A percentile compares a stretch with the other conserved stretches of the same genome.
Conservation (phyloP, 805 yeast genomes). For the Wickerhamomyces sydowiorum region DNA sequence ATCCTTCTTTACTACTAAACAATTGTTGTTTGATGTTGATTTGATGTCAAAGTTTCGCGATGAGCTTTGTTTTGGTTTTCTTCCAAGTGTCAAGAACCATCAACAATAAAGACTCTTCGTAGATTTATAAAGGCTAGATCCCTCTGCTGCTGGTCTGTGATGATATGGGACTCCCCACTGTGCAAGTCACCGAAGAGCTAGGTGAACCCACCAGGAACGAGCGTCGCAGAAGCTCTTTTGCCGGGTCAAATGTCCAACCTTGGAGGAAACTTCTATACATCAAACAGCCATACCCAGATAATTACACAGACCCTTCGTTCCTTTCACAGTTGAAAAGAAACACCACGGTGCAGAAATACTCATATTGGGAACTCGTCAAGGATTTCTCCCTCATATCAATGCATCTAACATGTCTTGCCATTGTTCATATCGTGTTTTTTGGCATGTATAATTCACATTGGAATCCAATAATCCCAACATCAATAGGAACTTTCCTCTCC, state of each 20-base stretch:
- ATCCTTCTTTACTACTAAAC: too few species aligned
- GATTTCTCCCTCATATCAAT: conserved; percentile 66
- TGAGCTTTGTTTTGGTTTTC: too few species aligned
- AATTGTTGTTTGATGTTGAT: too few species aligned
- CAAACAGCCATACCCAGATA: conserved; percentile 84
- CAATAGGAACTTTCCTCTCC: conserved; percentile 27
- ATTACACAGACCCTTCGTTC: conserved; percentile 79
- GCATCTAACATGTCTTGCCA: conserved; percentile 57
- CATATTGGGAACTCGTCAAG: conserved; percentile 56
- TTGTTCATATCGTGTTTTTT: conserved; percentile 64
- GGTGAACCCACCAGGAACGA: not conserved
- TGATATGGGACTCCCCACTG: not conserved
- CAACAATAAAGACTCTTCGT: too few species aligned
- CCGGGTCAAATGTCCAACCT: conserved; percentile 23
- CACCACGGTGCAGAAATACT: conserved; percentile 64
- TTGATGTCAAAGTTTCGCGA: too few species aligned
- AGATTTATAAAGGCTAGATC: too few species aligned
- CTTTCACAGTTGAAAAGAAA: conserved; percentile 75
- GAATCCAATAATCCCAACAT: conserved; percentile 42
- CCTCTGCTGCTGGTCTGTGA: too few species aligned
- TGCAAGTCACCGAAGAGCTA: not conserved
- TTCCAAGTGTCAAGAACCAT: too few species aligned
- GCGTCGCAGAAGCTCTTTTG: not conserved
- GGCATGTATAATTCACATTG: conserved; percentile 47
- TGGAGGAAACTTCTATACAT: conserved; percentile 89